Evolutionary conservation across 2,329 filamentous ascomycete genomes (phyloP).

Genomic region (Pseudogymnoascus sp.): DNA sequence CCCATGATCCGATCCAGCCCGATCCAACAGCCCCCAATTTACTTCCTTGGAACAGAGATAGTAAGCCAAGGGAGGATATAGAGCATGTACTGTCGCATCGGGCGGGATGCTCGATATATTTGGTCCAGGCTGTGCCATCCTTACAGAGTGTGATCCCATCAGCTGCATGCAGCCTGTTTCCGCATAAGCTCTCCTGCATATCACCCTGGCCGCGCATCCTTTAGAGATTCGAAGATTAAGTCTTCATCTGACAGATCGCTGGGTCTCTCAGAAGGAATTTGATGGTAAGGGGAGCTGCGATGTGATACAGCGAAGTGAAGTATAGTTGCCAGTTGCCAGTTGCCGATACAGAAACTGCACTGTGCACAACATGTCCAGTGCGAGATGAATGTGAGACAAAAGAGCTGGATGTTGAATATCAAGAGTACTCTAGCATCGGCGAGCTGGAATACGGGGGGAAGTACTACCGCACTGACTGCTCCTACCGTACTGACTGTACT

Average conservation of each 20-base stretch:
- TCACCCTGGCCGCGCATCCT: not conserved
- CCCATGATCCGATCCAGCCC: not conserved
- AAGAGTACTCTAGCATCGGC: not conserved
- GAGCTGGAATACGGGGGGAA: not conserved
- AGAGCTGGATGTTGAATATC: not conserved
- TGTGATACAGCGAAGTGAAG: not conserved
- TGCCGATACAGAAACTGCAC: not conserved
- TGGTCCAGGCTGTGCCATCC: slow-evolving; percentile 7
- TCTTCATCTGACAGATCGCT: slow-evolving; percentile 9
- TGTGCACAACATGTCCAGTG: not conserved
- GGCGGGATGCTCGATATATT: slow-evolving; percentile 1
- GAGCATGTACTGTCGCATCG: not conserved
- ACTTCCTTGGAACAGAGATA: not conserved
- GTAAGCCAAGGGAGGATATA: not conserved
- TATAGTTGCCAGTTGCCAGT: not conserved
- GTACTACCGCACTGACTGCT: not conserved
- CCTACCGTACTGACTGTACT: not conserved
- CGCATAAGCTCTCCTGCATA: slow-evolving; percentile 8
- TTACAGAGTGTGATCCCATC: slow-evolving; percentile 2
- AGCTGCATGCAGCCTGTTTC: slow-evolving; percentile 9
- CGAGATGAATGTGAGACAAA: not conserved
- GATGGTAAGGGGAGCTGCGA: slow-evolving; percentile 1
- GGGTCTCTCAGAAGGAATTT: not conserved
- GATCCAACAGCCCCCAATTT: not conserved
- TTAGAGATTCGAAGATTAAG: slow-evolving; percentile 5